Evolutionary conservation across 495 filamentous ascomycete species (phyloP).

Genomic region (Aspergillus bridgeri): DNA sequence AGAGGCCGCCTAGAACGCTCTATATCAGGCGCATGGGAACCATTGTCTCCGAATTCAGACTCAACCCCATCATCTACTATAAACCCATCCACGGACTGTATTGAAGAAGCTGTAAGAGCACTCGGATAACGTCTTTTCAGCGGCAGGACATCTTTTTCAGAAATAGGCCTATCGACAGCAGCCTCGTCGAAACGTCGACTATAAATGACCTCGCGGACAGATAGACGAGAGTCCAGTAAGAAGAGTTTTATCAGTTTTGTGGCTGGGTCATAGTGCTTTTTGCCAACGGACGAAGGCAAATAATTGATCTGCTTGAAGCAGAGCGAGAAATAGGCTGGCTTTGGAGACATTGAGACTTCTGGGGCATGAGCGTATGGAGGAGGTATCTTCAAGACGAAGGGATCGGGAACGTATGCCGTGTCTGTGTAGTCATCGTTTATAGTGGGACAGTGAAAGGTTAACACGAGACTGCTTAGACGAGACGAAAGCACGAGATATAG

Average conservation of each 20-base stretch:
- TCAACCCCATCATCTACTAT: constrained; percentile 41
- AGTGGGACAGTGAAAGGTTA: constrained; percentile 35
- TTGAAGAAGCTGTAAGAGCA: constrained; percentile 4
- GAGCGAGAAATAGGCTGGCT: constrained; percentile 25
- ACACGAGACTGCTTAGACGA: constrained; percentile 34
- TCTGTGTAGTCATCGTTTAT: constrained; percentile 15
- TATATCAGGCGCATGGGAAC: constrained; percentile 1
- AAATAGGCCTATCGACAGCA: constrained; percentile 8
- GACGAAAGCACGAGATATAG: constrained; percentile 43
- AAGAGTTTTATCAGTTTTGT: constrained; percentile 39
- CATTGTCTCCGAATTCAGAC: constrained; percentile 11
- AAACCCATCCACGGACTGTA: constrained; percentile 23
- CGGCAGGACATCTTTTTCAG: constrained; percentile 21
- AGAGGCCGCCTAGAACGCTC: constrained; percentile 9
- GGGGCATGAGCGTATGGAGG: constrained; percentile 6
- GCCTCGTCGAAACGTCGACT: constrained; percentile 11
- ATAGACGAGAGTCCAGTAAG: constrained; percentile 29
- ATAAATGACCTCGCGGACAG: constrained; percentile 37
- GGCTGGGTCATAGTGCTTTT: constrained; percentile 16
- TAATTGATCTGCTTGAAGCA: constrained; percentile 35
- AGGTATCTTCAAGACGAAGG: constrained; percentile 40
- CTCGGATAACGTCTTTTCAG: constrained; percentile 19
- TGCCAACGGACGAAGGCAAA: constrained; percentile 12
- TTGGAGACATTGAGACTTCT: constrained; percentile 4
- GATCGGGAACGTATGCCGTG: constrained; percentile 31